Evolutionary conservation across 1,139 yeast genomes (phyloP), one percentile per base, ranked within the genome.

Genomic region (Suhomyces taliae): DNA sequence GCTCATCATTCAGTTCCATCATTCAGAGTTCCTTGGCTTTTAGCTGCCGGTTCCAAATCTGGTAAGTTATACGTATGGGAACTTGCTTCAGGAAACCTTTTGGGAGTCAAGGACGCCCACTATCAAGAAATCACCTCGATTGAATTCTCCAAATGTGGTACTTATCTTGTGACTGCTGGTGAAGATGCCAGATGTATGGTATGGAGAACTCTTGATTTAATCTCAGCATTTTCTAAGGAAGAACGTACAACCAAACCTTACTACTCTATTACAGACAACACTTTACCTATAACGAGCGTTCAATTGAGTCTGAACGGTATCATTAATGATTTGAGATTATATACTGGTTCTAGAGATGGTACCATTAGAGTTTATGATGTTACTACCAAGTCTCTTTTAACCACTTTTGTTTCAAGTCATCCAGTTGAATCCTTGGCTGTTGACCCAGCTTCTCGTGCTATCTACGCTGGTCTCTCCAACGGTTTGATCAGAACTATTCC

Each of bases 1-100:
- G 19, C 24, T 2, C 19, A 40, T 8, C 54, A 50, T 44, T 32
- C 47, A 14, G 49, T 62, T 27, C 67, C 78, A 29, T 53, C 60
- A 37, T 79, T 75, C 60, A 67, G 80, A 52, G 62, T 78, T 39
- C 87, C 87, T 11, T 89, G 89, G 82, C 67, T 91, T 36, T 76
- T 85, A 9, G 85, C 81, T 3, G 95, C 88, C 53, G 89, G 90
- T 45, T 76, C 93, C 43, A 64, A 73, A 49, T 61, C 85, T 12
- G 99, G 98, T 11, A 80, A 85, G 57, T 56, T 93, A 24, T 87
- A 87, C 60, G 65, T 91, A 4, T 93, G 99, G 98, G 97, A 89
- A 56, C 60, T 90, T 45, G 65, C 76, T n/a, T 85, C 95, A 4
- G 97, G 99, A 1, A 70, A 82, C 41, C 71, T 93, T 48, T 59